phyloP scores from a whole-genome alignment of 73 alveolate species.

The Stentor coeruleus region DNA sequence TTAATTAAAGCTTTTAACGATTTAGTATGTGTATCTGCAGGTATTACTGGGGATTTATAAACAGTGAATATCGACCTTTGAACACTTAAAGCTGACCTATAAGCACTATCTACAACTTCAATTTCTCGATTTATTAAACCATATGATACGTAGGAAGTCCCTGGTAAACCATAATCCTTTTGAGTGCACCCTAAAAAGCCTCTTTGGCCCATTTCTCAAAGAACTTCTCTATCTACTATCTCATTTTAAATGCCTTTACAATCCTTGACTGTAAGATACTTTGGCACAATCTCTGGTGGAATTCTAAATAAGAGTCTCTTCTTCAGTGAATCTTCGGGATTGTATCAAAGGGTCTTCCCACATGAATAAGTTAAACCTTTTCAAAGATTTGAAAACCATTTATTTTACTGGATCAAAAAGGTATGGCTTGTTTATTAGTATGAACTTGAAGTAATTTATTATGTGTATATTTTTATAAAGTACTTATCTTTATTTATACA shows the following conservation, averaged over 20 bases:
- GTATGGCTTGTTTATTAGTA: too few species aligned
- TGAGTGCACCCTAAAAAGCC: slow-evolving; percentile 82
- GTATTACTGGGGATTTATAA: background rate
- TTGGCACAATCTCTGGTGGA: slow-evolving; percentile 61
- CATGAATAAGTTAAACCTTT: slow-evolving; percentile 31
- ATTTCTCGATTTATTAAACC: slow-evolving; percentile 54
- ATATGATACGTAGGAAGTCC: slow-evolving; percentile 79
- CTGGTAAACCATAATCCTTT: slow-evolving; percentile 81
- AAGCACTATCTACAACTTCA: slow-evolving; percentile 88
- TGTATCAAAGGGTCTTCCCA: slow-evolving; percentile 44
- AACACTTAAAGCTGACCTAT: slow-evolving; percentile 84
- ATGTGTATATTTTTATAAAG: too few species aligned
- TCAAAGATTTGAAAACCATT: background rate
- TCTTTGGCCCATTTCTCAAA: slow-evolving; percentile 63
- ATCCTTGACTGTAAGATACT: slow-evolving; percentile 54
- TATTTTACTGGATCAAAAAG: too few species aligned
- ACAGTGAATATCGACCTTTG: too few species aligned
- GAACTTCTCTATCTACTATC: slow-evolving; percentile 53
- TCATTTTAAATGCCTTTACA: slow-evolving; percentile 60
- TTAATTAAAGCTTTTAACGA: background rate
- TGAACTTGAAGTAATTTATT: too few species aligned
- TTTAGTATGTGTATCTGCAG: background rate
- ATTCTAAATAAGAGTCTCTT: slow-evolving; percentile 53
- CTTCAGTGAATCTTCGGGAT: slow-evolving; percentile 45
- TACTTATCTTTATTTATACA: too few species aligned